Evolutionary conservation across 352 stramenopile genomes (phyloP), one percentile per base, ranked within the genome.

Genomic region (Globisporangium uncinulatum): DNA sequence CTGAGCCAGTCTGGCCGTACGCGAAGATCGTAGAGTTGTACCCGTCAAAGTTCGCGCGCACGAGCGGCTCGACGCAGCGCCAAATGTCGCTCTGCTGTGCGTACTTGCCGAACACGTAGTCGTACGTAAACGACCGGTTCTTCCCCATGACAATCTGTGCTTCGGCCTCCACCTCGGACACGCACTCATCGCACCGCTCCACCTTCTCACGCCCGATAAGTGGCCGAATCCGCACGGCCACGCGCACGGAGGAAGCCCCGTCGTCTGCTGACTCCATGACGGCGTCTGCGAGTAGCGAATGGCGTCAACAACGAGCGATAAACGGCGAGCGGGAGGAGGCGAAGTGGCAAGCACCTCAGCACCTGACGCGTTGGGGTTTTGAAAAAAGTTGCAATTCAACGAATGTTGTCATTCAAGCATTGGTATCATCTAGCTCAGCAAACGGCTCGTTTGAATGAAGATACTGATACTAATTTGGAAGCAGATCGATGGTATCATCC

Each of bases 11-110:
- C 66, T 96, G 86, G 15, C 86, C 86, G 58, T 96, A 96, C 17
- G 86, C 86, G 58, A 96, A 94, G 67, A 96, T 89, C 24, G 87
- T 96, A 4, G 86, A 78, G 71, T 96, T 96, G 71, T 96, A 96
- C 34, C 87, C 87, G 50, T 96, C 83, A 48, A 96, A 93, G 10
- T 75, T 81, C n/a, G 83, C 73, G 32, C 81, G 69, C 39, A 93
- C 79, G 37, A 95, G 78, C 57, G 85, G 85, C 32, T 88, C 78
- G 42, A 95, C 83, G 62, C 85, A 93, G 48, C 64, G 60, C 80
- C 83, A 96, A 51, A 96, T 87, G 66, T 95, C 86, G 59, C 80
- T 77, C 72, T 96, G 86, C 57, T 87, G 74, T 45, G 82, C 75
- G 64, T 91, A 84, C 66, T 89, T 86, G 56, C 83, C 79, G 67